Conservation (phyloP, 148 eudicot genomes). For the Persicaria tinctoria region DNA sequence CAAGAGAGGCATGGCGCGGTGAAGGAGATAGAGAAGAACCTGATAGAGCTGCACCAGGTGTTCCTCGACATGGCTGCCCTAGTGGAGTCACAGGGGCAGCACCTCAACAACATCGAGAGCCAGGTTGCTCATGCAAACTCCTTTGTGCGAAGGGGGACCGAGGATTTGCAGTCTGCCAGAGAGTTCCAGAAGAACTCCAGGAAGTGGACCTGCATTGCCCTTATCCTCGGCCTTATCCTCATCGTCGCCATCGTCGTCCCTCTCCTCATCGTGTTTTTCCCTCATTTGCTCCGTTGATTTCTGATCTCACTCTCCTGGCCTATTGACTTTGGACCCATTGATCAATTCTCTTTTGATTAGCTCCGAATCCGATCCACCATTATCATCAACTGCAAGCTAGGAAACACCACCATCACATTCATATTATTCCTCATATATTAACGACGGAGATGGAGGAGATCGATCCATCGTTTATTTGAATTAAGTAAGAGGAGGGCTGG, state of each 20-base stretch:
- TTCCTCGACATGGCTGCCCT: constrained; percentile 10
- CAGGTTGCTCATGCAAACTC: constrained; percentile 9
- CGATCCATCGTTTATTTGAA: too few species aligned
- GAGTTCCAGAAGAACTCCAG: constrained; percentile 9
- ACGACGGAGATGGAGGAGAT: too few species aligned
- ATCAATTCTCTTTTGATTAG: too few species aligned
- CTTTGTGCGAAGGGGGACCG: constrained; percentile 1
- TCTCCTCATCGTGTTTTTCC: constrained; percentile 3
- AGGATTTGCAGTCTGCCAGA: not conserved
- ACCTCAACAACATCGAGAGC: constrained; percentile 3
- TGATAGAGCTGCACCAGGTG: constrained; percentile 6
- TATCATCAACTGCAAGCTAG: too few species aligned
- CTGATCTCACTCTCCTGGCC: too few species aligned
- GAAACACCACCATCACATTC: too few species aligned
- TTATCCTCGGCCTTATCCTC: constrained; percentile 4
- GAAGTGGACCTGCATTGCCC: constrained; percentile 4
- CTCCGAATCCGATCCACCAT: too few species aligned
- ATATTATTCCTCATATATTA: too few species aligned
- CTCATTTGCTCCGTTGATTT: not conserved
- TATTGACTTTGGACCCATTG: too few species aligned
- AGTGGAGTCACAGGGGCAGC: constrained; percentile 7
- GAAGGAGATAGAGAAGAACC: constrained; percentile 12
- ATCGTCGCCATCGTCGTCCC: constrained; percentile 1
- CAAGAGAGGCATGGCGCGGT: constrained; percentile 9
- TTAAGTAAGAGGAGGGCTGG: too few species aligned